Base-by-base conservation (phyloP, 306 rosid genomes). In the Hylodesmum podocarpum region DNA sequence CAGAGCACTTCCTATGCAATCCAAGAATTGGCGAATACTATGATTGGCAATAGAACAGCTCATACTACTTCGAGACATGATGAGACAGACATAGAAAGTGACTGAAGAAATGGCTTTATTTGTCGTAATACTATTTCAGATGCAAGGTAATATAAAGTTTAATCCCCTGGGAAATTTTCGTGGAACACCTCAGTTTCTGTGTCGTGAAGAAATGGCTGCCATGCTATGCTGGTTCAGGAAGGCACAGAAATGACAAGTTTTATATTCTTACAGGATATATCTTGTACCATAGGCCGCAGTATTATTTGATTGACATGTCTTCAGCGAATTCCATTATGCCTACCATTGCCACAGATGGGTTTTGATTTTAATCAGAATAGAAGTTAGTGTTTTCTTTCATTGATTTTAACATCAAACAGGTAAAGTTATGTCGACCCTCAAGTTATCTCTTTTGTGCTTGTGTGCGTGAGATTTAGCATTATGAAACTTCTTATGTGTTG, bases 1-100 rank as follows among this genome's bases (percentile, higher is more conserved):
- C 86, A 76, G 67, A 92, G 97, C 81, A 85, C 85, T 68, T 92
- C 91, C 69, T 79, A 84, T 82, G 81, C 88, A 29, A 86, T 89
- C 50, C 91, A 86, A 80, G 95, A 94, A 72, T 78, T 75, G 39
- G 93, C 89, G 25, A 80, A 81, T 53, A 39, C 76, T 73, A 83
- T 92, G 90, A 79, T 78, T 47, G 89, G 93, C 6, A 16, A 50
- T 28, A 83, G 77, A 81, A 75, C 73, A 75, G 75, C 80, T 75
- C 69, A 2, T 19, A 74, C 27, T 25, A 39, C 78, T 43, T 66
- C 44, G 14, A 88, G 76, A 71, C 72, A 13, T 54, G 90, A 82
- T 36, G 85, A 74, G 64, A 70, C 73, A 2, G 89, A 88, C 37
- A 27, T 51, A 50, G 93, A 89, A 84, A 85, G 90, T 69, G 93